Percentiles rank a stretch among this genome's conserved stretches.
Conservation (phyloP, 2,329 filamentous ascomycete species). For the Stagonosporopsis vannaccii region DNA sequence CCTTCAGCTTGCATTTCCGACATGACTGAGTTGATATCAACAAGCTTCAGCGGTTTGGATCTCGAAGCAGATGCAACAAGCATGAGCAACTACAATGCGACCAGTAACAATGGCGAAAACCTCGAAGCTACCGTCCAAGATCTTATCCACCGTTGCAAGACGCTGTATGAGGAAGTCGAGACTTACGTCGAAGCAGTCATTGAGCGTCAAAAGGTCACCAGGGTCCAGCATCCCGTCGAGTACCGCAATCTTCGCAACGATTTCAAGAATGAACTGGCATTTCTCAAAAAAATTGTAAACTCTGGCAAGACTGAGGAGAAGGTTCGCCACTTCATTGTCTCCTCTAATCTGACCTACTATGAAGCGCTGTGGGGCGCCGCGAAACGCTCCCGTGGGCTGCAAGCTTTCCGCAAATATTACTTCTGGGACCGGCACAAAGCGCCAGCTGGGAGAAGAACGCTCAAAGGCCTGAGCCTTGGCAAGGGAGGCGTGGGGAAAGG, state of each 20-base stretch:
- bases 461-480: slow-evolving; percentile 32
- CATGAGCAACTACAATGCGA: slow-evolving; percentile 3
- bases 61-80: slow-evolving; percentile 15
- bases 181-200: slow-evolving; percentile 48
- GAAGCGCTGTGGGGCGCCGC: slow-evolving; percentile 69
- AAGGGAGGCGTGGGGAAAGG: slow-evolving; percentile 51
- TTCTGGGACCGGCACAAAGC: slow-evolving; percentile 38
- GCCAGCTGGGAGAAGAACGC: slow-evolving; percentile 29
- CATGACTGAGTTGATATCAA: slow-evolving; percentile 27
- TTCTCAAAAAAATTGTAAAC: slow-evolving; percentile 39
- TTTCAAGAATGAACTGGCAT: slow-evolving; percentile 46
- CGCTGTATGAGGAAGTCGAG: slow-evolving; percentile 52
- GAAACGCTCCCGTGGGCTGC: slow-evolving; percentile 63
- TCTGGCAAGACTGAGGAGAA: slow-evolving; percentile 37
- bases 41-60: slow-evolving; percentile 19
- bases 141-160: slow-evolving; percentile 49
- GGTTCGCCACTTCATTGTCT: slow-evolving; percentile 64
- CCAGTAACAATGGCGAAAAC: slow-evolving; percentile 17
- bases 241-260: slow-evolving; percentile 44
- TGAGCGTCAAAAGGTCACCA: slow-evolving; percentile 38
- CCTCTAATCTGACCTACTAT: slow-evolving; percentile 72
- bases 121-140: slow-evolving; percentile 37
- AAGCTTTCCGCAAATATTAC: slow-evolving; percentile 58
- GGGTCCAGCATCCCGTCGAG: slow-evolving; percentile 48
- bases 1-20: background rate